These are phyloP conservation scores for Silybum marianum DNA, from an alignment of 129 eudicot species.

Conservation along the genomic window DNA sequence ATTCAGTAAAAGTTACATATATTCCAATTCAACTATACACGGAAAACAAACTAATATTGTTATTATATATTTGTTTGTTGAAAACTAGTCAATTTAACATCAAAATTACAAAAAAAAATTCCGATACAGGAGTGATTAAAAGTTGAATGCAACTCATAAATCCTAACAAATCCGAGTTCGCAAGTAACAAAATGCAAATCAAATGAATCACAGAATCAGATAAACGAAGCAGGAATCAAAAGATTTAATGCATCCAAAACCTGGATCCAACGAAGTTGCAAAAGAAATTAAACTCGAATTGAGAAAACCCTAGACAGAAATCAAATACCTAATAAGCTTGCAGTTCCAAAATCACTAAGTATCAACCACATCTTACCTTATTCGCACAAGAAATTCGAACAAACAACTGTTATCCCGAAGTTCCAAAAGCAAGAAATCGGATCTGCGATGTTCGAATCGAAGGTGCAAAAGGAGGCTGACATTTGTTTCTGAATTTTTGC, in stretches of 20 bases:
- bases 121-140: neutral
- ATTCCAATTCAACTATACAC: conserved; percentile 17
- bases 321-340: conserved; percentile 14
- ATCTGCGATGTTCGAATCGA: conserved; percentile 3
- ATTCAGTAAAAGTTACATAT: neutral
- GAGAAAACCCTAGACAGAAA: conserved; percentile 10
- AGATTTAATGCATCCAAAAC: neutral
- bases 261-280: neutral
- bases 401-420: neutral
- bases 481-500: neutral
- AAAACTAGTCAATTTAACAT: neutral
- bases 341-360: neutral
- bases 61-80: neutral
- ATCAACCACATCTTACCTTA: conserved; percentile 10
- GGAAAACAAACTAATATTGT: neutral
- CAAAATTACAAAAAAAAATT: no score
- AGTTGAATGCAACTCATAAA: conserved; percentile 11
- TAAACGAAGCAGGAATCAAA: neutral
- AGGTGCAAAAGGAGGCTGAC: conserved; percentile 8
- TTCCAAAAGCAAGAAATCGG: conserved; percentile 13
- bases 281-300: neutral
- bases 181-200: neutral
- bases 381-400: conserved; percentile 6
- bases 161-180: neutral
- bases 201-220: neutral